phyloP scores from a whole-genome alignment of 495 filamentous ascomycete genomes.

The Penicilliopsis zonata region DNA sequence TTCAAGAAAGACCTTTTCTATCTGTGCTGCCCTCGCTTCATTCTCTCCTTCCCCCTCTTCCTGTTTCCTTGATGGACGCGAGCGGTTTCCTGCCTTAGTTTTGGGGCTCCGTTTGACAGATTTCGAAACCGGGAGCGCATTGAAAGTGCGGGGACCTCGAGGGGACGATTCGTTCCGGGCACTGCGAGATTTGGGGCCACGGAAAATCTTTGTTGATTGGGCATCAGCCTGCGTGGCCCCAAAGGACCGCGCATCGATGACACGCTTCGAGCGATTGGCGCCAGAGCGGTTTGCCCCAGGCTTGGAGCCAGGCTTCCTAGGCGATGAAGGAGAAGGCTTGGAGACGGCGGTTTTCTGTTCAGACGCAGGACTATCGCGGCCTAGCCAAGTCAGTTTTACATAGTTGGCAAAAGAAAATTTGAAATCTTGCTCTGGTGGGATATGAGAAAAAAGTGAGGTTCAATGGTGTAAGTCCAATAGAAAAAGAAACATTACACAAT shows the following conservation, averaged over 20 bases:
- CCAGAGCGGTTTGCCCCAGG: slow-evolving; percentile 5
- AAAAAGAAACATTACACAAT: neutral
- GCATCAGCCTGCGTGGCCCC: slow-evolving; percentile 18
- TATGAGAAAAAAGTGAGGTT: too few species aligned
- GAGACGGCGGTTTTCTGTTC: too few species aligned
- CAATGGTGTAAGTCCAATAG: too few species aligned
- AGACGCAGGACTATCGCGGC: too few species aligned
- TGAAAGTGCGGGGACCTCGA: slow-evolving; percentile 11
- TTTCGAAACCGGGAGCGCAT: slow-evolving; percentile 2
- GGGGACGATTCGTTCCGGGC: slow-evolving; percentile 8
- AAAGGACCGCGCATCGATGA: slow-evolving; percentile 30
- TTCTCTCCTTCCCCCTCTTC: slow-evolving; percentile 15
- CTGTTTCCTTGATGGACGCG: slow-evolving; percentile 4
- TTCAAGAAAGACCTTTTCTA: slow-evolving; percentile 22
- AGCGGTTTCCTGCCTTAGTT: slow-evolving; percentile 3
- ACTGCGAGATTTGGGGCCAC: slow-evolving; percentile 15
- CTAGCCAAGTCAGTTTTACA: too few species aligned
- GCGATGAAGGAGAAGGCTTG: too few species aligned
- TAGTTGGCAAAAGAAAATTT: too few species aligned
- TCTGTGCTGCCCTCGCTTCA: slow-evolving; percentile 7
- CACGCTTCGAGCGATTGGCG: slow-evolving; percentile 17
- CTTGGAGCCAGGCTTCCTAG: too few species aligned
- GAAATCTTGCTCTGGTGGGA: too few species aligned
- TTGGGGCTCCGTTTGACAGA: slow-evolving; percentile 5
- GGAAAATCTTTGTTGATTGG: slow-evolving; percentile 22